Evolutionary conservation across 257 asterid genomes (phyloP).

Genomic region (Solanum chaucha): DNA sequence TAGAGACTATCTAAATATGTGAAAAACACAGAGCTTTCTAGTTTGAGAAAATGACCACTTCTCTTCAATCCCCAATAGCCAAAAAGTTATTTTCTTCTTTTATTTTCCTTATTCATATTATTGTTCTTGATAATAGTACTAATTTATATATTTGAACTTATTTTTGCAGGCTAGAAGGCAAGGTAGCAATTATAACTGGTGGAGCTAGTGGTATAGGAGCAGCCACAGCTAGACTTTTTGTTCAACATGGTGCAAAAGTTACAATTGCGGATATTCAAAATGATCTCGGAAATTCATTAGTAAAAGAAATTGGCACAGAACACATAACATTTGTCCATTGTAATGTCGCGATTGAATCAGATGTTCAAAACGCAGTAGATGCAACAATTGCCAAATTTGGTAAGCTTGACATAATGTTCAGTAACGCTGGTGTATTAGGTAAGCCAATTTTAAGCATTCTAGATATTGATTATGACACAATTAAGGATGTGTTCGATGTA

Average conservation of each 20-base stretch:
- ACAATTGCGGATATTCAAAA: not conserved
- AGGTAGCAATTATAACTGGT: not conserved
- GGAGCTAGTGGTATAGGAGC: not conserved
- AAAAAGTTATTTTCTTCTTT: not conserved
- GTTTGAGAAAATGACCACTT: not conserved
- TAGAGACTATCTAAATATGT: not conserved
- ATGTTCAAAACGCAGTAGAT: no score
- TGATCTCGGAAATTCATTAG: not conserved
- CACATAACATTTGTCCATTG: no score
- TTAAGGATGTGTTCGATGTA: not conserved
- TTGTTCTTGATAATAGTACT: not conserved
- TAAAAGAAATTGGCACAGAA: no score
- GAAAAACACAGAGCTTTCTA: not conserved
- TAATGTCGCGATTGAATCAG: no score
- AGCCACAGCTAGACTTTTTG: no score
- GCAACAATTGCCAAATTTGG: not conserved
- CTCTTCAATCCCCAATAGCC: not conserved
- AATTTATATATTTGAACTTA: not conserved
- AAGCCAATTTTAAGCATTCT: not conserved
- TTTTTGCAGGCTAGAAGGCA: not conserved
- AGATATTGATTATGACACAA: not conserved
- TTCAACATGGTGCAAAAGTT: not conserved
- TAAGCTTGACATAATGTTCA: conserved; percentile 2
- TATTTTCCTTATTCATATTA: not conserved
- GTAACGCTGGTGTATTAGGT: not conserved